Percentiles rank a stretch among this genome's conserved stretches.
Evolutionary conservation across 176 grass and related monocot genomes (phyloP).

Genomic region (Cymbopogon citratus): DNA sequence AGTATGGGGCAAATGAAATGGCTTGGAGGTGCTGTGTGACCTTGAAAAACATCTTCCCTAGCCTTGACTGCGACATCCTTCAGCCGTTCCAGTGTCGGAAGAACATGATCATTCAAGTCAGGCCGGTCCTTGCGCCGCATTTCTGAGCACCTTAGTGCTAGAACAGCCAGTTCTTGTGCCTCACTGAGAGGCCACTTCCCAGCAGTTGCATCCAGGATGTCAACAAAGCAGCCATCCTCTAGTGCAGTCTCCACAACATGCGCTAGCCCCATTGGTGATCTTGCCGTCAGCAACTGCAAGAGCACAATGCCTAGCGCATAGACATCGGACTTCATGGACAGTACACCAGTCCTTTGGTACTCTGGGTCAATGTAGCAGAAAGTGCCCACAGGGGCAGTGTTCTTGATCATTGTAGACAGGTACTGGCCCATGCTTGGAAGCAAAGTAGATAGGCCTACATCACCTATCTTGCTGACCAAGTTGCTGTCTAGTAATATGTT

Average conservation of each 20-base stretch:
- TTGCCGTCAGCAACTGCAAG: slow-evolving; percentile 60
- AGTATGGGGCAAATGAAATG: slow-evolving; percentile 90
- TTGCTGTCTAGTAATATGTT: slow-evolving; percentile 76
- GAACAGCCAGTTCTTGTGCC: slow-evolving; percentile 38
- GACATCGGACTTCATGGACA: slow-evolving; percentile 69
- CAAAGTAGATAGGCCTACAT: slow-evolving; percentile 79
- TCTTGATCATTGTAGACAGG: slow-evolving; percentile 49
- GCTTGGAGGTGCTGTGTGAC: slow-evolving; percentile 28
- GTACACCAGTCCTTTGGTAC: slow-evolving; percentile 63
- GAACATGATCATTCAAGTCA: slow-evolving; percentile 37
- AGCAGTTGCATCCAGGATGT: slow-evolving; percentile 55
- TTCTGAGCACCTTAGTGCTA: slow-evolving; percentile 66
- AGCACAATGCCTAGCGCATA: slow-evolving; percentile 66
- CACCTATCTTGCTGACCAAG: slow-evolving; percentile 77
- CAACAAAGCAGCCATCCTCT: slow-evolving; percentile 33
- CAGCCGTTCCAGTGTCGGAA: slow-evolving; percentile 51
- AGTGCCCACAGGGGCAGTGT: slow-evolving; percentile 78
- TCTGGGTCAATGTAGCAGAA: slow-evolving; percentile 98
- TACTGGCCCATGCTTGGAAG: slow-evolving; percentile 34
- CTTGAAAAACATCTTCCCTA: slow-evolving; percentile 12
- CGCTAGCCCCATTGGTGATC: slow-evolving; percentile 58
- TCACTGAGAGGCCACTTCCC: slow-evolving; percentile 65
- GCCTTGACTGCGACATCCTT: slow-evolving; percentile 41
- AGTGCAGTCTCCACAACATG: slow-evolving; percentile 53
- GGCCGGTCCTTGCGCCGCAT: slow-evolving; percentile 66